phyloP scores from a whole-genome alignment of 2,329 filamentous ascomycete species.

The Ceratocystis destructans region DNA sequence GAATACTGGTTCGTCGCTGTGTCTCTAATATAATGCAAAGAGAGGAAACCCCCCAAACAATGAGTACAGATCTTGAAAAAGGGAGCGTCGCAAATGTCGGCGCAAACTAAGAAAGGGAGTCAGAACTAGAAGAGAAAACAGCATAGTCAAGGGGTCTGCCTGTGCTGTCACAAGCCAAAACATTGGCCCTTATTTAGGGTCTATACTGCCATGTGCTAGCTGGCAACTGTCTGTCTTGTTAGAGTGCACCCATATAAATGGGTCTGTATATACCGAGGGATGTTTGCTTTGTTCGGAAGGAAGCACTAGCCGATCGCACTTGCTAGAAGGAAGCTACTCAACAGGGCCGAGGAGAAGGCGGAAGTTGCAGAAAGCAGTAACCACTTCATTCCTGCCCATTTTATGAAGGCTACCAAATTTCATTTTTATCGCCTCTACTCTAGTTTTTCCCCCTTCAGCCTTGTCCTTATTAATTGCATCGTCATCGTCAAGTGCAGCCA shows the following conservation, averaged over 20 bases:
- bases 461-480: neutral
- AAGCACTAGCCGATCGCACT: neutral
- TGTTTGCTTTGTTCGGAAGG: neutral
- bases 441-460: neutral
- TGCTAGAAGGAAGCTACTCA: constrained; percentile 2
- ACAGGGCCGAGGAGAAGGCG: neutral
- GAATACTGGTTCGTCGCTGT: no score
- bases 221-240: neutral
- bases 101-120: neutral
- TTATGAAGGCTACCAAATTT: neutral
- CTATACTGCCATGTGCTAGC: neutral
- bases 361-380: neutral
- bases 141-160: neutral
- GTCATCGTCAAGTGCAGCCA: neutral
- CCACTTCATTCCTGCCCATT: neutral
- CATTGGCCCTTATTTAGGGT: neutral
- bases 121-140: neutral
- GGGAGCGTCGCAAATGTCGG: neutral
- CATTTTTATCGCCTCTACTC: neutral
- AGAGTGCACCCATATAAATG: neutral
- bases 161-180: constrained; percentile 4
- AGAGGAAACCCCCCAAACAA: no score
- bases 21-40: no score
- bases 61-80: no score
- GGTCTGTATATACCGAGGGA: constrained; percentile 1